These are phyloP conservation scores for Coemansia sp. DNA, from an alignment of 192 early-diverging fungal species.

Conservation along the genomic window DNA sequence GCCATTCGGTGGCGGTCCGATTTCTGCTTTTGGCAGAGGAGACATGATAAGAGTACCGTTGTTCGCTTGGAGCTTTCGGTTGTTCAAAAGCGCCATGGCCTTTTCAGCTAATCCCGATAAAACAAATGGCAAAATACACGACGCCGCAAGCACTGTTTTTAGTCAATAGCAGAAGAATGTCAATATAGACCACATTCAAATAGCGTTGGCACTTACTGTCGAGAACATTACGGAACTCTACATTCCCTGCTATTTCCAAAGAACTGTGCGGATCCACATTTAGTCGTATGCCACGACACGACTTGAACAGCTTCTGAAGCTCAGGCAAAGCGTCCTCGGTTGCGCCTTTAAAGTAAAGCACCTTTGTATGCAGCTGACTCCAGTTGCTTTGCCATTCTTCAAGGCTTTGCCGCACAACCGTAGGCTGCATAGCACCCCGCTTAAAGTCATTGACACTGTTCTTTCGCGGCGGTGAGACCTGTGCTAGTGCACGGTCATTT, in stretches of 20 bases:
- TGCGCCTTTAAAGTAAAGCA: slow-evolving; percentile 50
- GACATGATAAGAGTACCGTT: slow-evolving; percentile 46
- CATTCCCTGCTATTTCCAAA: slow-evolving; percentile 37
- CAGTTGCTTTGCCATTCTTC: slow-evolving; percentile 42
- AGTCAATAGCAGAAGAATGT: background rate
- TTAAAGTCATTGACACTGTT: background rate
- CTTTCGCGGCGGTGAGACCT: slow-evolving; percentile 7
- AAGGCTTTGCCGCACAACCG: slow-evolving; percentile 1
- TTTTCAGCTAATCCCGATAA: slow-evolving; percentile 45
- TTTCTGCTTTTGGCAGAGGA: slow-evolving; percentile 28
- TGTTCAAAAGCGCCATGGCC: slow-evolving; percentile 50
- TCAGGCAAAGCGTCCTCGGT: slow-evolving; percentile 44
- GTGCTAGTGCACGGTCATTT: slow-evolving; percentile 33
- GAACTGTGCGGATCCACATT: slow-evolving; percentile 49
- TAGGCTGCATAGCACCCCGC: background rate
- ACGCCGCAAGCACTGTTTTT: background rate
- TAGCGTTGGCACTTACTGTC: slow-evolving; percentile 40
- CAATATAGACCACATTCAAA: background rate
- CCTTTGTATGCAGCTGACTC: slow-evolving; percentile 33
- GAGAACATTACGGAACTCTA: slow-evolving; percentile 51
- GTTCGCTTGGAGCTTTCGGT: slow-evolving; percentile 22
- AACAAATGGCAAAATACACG: background rate
- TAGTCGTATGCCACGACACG: slow-evolving; percentile 42
- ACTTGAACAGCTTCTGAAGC: slow-evolving; percentile 51
- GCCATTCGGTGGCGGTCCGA: slow-evolving; percentile 33